Evolutionary conservation across 176 grass and related monocot species (phyloP), one percentile per base, ranked within the genome.

Genomic region (Musa schizocarpa): DNA sequence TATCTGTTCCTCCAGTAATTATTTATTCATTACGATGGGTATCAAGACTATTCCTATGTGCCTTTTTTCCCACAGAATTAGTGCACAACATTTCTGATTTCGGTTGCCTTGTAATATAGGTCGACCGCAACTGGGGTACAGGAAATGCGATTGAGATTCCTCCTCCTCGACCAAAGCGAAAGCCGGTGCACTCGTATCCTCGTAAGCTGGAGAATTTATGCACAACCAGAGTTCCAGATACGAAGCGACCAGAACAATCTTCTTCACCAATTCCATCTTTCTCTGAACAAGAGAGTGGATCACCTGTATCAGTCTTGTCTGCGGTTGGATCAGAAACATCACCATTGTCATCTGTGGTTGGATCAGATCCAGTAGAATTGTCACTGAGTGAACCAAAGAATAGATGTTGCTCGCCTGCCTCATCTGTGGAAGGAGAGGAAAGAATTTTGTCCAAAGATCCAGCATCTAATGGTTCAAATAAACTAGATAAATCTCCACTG

Each of bases 121-220:
- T 97, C 51, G 84, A 79, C 22, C 78, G 86, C 0, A 81, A 96
- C 58, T 50, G 83, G 49, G 76, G 67, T 1, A 74, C 81, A 0
- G 80, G 51, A 26, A 72, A 52, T 20, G 43, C 69, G 9, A 85
- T 97, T n/a, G 90, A 88, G 78, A 97, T 97, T 29, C 94, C 94
- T 55, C 94, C 94, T 48, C 94, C 94, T 49, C 89, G 94, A 50
- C 90, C 94, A 77, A 97, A 97, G 77, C 88, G 90, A 77, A 97
- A 93, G 49, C 90, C 90, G 55, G 2, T 90, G n/a, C 90, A 87
- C 59, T 90, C 94, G 64, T 97, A 97, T 75, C 94, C 94, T 77
- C 94, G 94, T 80, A 97, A 97, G 81, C 72, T 65, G 13, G 78
- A 69, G 0, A 83, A 81, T 58, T 64, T 79, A n/a, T 72, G 29